Evolutionary conservation across 1,139 yeast genomes (phyloP).

Genomic region (Pichia sp.): DNA sequence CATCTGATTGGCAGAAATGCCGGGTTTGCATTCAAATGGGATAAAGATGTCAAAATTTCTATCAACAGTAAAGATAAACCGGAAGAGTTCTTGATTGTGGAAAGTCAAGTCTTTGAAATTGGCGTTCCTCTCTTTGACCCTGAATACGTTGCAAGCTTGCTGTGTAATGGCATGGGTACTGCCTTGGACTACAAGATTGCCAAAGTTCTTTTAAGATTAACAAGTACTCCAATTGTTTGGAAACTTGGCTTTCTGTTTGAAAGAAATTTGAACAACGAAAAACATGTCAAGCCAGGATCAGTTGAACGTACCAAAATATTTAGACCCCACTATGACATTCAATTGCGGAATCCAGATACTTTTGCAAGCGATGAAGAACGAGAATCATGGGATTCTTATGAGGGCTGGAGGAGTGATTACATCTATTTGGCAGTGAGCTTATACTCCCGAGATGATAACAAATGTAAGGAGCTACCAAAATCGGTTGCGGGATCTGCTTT

Average conservation of each 20-base stretch:
- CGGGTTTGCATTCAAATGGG: constrained; percentile 56
- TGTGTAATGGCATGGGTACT: constrained; percentile 39
- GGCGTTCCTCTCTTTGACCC: constrained; percentile 48
- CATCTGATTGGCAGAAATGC: constrained; percentile 43
- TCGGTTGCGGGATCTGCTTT: constrained; percentile 34
- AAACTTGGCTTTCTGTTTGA: constrained; percentile 61
- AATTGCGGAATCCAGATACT: constrained; percentile 61
- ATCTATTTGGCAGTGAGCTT: constrained; percentile 76
- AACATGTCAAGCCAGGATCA: constrained; percentile 25
- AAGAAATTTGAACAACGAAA: constrained; percentile 35
- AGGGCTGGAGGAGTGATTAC: constrained; percentile 75
- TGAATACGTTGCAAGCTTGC: constrained; percentile 32
- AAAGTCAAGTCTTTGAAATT: constrained; percentile 48
- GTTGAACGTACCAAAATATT: constrained; percentile 51
- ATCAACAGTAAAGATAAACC: constrained; percentile 42
- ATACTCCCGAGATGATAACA: constrained; percentile 39
- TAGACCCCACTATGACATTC: constrained; percentile 70
- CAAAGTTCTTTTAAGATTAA: constrained; percentile 53
- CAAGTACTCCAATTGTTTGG: constrained; percentile 57
- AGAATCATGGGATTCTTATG: constrained; percentile 65
- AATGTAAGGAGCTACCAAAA: constrained; percentile 13
- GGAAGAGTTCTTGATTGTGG: constrained; percentile 41
- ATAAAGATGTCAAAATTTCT: constrained; percentile 41
- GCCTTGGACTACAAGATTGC: constrained; percentile 28
- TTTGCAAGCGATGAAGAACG: constrained; percentile 37